Evolutionary conservation across 352 stramenopile species (phyloP).

Genomic region (Phytophthora fragariae): DNA sequence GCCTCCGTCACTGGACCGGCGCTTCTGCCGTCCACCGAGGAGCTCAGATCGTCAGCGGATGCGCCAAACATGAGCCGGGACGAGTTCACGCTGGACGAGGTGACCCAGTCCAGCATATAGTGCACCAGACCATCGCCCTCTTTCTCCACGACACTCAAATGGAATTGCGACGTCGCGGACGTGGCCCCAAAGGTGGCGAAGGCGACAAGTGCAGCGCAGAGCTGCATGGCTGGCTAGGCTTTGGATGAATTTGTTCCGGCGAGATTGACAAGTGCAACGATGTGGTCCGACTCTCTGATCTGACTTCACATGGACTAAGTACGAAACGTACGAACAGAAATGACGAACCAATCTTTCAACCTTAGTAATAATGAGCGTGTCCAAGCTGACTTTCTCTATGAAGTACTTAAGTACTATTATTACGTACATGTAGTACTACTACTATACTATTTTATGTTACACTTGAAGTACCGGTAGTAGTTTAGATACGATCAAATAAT

Average conservation of each 20-base stretch:
- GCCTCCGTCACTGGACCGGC: slow-evolving; percentile 61
- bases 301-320: slow-evolving; percentile 16
- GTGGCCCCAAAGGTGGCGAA: background rate
- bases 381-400: too few species aligned
- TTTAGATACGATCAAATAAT: too few species aligned
- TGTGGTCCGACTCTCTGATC: slow-evolving; percentile 26
- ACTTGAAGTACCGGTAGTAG: too few species aligned
- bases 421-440: too few species aligned
- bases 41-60: slow-evolving; percentile 45
- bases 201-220: background rate
- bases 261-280: slow-evolving; percentile 17
- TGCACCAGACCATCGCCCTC: slow-evolving; percentile 39
- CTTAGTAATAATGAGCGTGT: too few species aligned
- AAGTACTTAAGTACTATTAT: too few species aligned
- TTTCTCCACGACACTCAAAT: slow-evolving; percentile 63
- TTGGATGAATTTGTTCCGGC: background rate
- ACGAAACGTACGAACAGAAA: slow-evolving; percentile 5
- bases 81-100: slow-evolving; percentile 34
- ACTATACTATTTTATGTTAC: too few species aligned
- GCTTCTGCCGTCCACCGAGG: slow-evolving; percentile 42
- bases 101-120: slow-evolving; percentile 85
- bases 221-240: slow-evolving; percentile 14
- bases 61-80: slow-evolving; percentile 57
- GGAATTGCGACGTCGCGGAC: slow-evolving; percentile 61
- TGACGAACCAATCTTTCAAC: too few species aligned